Base-by-base conservation (phyloP, 176 grass and related monocot species). In the Urochloa ruziziensis region DNA sequence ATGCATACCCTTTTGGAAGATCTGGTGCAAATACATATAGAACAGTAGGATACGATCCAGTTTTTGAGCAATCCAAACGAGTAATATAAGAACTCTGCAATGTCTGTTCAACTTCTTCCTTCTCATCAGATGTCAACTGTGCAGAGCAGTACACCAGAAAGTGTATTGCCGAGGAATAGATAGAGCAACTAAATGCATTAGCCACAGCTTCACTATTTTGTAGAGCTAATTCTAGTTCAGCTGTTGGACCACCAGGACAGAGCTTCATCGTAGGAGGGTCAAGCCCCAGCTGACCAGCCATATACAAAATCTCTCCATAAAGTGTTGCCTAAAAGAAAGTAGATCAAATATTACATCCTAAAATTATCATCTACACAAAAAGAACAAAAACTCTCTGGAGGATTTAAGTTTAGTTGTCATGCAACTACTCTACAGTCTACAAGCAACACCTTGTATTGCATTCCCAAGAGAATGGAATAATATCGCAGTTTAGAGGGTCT, bases 281-380 rank as follows among this genome's bases (percentile, higher is more conserved):
- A 80, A 95, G 88, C 34, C 96, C 96, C 24, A 98, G 86, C 76
- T 98, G 96, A 57, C 96, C 93, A 57, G 93, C 96, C 93, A 98
- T 95, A 65, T 98, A 89, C 6, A 98, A 89, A 66, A 95, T 82
- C 72, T 92, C 87, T 73, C 86, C 83, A 80, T 95, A 74, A 35
- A 91, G 68, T 68, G 96, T 98, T 82, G 93, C 96, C 96, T 98
- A 70, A 53, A 83, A 74, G 36, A 79, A 54, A 80, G 58, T n/a
- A 25, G 57, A 78, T 62, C 17, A 57, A 56, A 85, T 6, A 35
- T 76, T 28, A 90, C 17, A 21, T 39, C 19, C 27, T 30, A 10
- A 46, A 52, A 16, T 54, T 24, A 23, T n/a, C 21, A 52, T 53
- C 35, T 35, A 58, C 1, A 3, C 7, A 1, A 19, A 4, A 29